phyloP scores from a whole-genome alignment of 2,329 filamentous ascomycete species.

The Waltergamsia citrina region DNA sequence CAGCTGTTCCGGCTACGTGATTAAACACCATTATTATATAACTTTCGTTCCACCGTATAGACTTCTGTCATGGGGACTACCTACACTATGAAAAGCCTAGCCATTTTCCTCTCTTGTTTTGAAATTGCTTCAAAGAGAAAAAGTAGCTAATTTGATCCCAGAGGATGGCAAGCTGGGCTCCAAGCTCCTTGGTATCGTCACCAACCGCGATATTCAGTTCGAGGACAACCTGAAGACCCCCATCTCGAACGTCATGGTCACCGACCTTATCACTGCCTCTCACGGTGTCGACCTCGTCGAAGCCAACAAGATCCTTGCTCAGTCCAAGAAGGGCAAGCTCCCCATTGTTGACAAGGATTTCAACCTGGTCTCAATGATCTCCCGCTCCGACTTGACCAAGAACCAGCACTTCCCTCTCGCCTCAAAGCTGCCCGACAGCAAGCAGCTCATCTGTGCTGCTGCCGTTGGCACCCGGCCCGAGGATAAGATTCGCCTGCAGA shows the following conservation, averaged over 20 bases:
- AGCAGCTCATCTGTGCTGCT: conserved; percentile 93
- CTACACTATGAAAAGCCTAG: conserved; percentile 10
- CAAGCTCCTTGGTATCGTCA: conserved; percentile 95
- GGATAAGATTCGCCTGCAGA: conserved; percentile 77
- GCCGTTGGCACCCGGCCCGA: conserved; percentile 92
- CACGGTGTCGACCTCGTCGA: conserved; percentile 75
- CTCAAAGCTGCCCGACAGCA: conserved; percentile 92
- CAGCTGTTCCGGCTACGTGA: conserved; percentile 38
- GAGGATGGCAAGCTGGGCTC: conserved; percentile 89
- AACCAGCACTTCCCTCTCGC: conserved; percentile 95
- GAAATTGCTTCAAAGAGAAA: neutral
- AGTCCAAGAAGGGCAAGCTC: conserved; percentile 97
- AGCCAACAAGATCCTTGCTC: conserved; percentile 86
- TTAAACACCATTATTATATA: conserved; percentile 77
- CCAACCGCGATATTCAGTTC: conserved; percentile 96
- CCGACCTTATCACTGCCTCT: conserved; percentile 79
- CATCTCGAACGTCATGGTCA: conserved; percentile 90
- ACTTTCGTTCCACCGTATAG: conserved; percentile 99
- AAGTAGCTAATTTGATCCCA: conserved; percentile 36
- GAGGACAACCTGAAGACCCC: conserved; percentile 64
- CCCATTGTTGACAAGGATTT: conserved; percentile 78
- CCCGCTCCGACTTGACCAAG: conserved; percentile 94
- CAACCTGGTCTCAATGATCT: conserved; percentile 87
- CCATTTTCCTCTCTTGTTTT: conserved; percentile 6
- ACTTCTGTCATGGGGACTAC: conserved; percentile 79